phyloP scores from a whole-genome alignment of 768 basidiomycete genomes.

The Scleroderma citrinum region DNA sequence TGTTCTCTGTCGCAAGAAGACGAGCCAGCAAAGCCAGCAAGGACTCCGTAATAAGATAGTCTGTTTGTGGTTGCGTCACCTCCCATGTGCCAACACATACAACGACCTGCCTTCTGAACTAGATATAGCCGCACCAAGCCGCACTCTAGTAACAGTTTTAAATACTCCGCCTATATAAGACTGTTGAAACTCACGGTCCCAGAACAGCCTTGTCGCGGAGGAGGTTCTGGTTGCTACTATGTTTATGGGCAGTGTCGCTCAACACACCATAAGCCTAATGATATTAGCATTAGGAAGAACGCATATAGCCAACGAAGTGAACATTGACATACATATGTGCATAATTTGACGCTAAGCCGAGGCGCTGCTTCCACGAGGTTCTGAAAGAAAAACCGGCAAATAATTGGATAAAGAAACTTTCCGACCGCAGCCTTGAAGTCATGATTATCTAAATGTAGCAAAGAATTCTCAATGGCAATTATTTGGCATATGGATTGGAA shows the following conservation, averaged over 20 bases:
- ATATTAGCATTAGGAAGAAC: slow-evolving; percentile 15
- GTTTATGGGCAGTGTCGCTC: slow-evolving; percentile 39
- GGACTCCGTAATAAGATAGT: slow-evolving; percentile 52
- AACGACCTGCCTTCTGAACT: slow-evolving; percentile 39
- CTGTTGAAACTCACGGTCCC: slow-evolving; percentile 39
- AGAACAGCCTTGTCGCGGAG: slow-evolving; percentile 40
- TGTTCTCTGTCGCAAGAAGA: slow-evolving; percentile 38
- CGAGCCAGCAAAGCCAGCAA: slow-evolving; percentile 52
- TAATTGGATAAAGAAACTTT: slow-evolving; percentile 21
- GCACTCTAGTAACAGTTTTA: slow-evolving; percentile 27
- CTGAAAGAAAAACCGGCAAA: slow-evolving; percentile 36
- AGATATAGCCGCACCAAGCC: slow-evolving; percentile 44
- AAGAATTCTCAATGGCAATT: not conserved
- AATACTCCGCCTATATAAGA: not conserved
- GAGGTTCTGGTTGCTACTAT: slow-evolving; percentile 37
- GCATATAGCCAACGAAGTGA: slow-evolving; percentile 25
- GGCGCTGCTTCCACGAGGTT: slow-evolving; percentile 11
- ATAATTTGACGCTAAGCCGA: slow-evolving; percentile 20
- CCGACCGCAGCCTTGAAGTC: slow-evolving; percentile 21
- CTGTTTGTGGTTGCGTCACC: slow-evolving; percentile 25
- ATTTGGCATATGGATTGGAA: not conserved
- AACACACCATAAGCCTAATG: slow-evolving; percentile 49
- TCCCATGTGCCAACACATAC: not conserved
- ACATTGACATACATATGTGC: slow-evolving; percentile 17
- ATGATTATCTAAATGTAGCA: slow-evolving; percentile 10